Conservation (phyloP, 108 stramenopile species). For the Craspedostauros australis region DNA sequence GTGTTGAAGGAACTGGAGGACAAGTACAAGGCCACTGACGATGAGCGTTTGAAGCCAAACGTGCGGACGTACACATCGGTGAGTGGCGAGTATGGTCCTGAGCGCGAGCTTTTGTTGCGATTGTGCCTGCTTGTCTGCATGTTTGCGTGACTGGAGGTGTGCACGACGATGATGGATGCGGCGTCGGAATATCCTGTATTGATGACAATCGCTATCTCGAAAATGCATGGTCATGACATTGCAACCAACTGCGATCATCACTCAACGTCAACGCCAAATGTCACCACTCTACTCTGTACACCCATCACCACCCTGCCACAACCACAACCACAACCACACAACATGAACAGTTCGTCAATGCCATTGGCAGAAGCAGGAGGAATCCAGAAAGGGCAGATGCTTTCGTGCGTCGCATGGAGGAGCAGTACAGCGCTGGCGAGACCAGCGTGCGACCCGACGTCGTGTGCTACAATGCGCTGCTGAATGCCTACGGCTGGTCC, state of each 20-base stretch:
- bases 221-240: too few relatives aligned
- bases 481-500: constrained; percentile 49
- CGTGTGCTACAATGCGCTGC: constrained; percentile 43
- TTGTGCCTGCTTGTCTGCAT: background rate
- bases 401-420: constrained; percentile 39
- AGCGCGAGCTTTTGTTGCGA: background rate
- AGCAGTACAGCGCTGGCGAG: constrained; percentile 21
- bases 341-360: constrained; percentile 14
- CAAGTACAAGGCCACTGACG: constrained; percentile 4
- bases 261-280: too few relatives aligned
- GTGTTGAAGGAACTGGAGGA: constrained; percentile 17
- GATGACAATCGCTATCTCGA: too few relatives aligned
- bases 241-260: too few relatives aligned
- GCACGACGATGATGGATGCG: too few relatives aligned
- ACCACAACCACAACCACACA: too few relatives aligned
- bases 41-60: constrained; percentile 16
- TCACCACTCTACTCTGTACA: too few relatives aligned
- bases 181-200: too few relatives aligned
- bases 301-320: too few relatives aligned
- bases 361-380: constrained; percentile 13
- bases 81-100: background rate
- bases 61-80: constrained; percentile 17
- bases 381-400: constrained; percentile 26
- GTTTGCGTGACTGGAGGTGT: too few relatives aligned
- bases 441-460: constrained; percentile 16